A percentile compares a stretch with the other conserved stretches of the same genome.
Evolutionary conservation across 495 filamentous ascomycete genomes (phyloP).

Genomic region (Penicillium silybi): DNA sequence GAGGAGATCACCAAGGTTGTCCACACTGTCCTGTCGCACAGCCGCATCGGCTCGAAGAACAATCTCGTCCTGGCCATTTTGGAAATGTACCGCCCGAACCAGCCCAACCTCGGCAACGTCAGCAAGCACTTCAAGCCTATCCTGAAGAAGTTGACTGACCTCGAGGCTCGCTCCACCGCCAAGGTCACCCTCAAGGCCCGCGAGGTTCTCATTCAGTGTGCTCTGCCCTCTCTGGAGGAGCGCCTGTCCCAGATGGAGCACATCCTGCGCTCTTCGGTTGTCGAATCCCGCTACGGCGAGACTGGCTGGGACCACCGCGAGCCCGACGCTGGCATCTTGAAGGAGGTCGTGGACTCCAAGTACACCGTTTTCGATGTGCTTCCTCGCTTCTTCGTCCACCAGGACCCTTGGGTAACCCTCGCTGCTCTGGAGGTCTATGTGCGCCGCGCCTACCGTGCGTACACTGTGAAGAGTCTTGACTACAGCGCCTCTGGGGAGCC

Average conservation of each 20-base stretch:
- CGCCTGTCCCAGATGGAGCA: conserved; percentile 96
- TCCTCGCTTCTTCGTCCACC: conserved; percentile 87
- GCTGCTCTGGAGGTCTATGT: conserved; percentile 95
- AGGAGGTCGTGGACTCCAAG: conserved; percentile 97
- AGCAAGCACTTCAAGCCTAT: conserved; percentile 81
- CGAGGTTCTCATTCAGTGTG: conserved; percentile 94
- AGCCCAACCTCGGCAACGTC: conserved; percentile 82
- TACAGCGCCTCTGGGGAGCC: conserved; percentile 77
- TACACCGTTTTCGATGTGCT: conserved; percentile 97
- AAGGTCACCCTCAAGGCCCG: conserved; percentile 97
- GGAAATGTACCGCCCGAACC: conserved; percentile 92
- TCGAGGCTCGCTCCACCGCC: conserved; percentile 83
- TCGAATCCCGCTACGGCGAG: conserved; percentile 94
- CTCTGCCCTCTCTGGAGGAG: conserved; percentile 93
- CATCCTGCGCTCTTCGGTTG: conserved; percentile 93
- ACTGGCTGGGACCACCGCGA: conserved; percentile 96
- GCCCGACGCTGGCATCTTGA: conserved; percentile 78
- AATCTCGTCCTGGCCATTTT: conserved; percentile 88
- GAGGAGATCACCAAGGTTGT: conserved; percentile 81
- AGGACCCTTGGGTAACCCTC: conserved; percentile 90
- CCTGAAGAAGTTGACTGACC: conserved; percentile 80
- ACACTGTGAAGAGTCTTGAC: conserved; percentile 79
- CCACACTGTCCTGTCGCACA: conserved; percentile 88
- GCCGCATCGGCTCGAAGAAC: conserved; percentile 87
- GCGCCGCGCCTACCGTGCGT: conserved; percentile 94